phyloP scores from a whole-genome alignment of 768 basidiomycete genomes.

The Daedalea quercina region DNA sequence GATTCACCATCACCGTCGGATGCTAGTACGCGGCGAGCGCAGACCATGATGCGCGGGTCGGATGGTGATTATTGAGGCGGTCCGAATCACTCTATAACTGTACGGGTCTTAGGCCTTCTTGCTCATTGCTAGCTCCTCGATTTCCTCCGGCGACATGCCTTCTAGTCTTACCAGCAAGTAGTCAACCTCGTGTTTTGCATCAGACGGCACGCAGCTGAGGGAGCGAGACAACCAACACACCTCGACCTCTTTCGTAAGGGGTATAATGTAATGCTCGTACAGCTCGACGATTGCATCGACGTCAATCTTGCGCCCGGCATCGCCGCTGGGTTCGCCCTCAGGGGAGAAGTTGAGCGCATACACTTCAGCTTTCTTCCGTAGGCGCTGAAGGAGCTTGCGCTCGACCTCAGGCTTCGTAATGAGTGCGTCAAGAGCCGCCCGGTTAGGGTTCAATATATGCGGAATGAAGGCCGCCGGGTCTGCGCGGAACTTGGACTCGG shows the following conservation, averaged over 20 bases:
- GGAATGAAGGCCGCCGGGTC: constrained; percentile 87
- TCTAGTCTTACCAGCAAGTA: constrained; percentile 90
- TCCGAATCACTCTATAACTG: background rate
- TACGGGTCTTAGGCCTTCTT: constrained; percentile 3
- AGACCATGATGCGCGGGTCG: too few species aligned
- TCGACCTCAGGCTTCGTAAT: constrained; percentile 99
- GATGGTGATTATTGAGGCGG: too few species aligned
- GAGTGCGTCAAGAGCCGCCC: constrained; percentile 68
- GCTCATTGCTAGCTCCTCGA: constrained; percentile 47
- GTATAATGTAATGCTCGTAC: constrained; percentile 95
- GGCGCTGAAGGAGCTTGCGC: constrained; percentile 67
- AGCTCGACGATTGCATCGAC: constrained; percentile 89
- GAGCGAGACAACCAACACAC: constrained; percentile 34
- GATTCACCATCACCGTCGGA: too few species aligned
- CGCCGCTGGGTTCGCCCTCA: constrained; percentile 49
- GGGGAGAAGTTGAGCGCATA: constrained; percentile 80
- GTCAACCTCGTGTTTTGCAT: constrained; percentile 57
- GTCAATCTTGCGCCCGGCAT: constrained; percentile 65
- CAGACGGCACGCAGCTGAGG: too few species aligned
- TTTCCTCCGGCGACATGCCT: constrained; percentile 74
- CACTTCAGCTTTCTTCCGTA: constrained; percentile 75
- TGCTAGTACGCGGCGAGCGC: too few species aligned
- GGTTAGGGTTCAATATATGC: constrained; percentile 79
- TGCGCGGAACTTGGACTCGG: constrained; percentile 92
- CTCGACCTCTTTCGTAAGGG: constrained; percentile 97